A percentile compares a stretch with the other conserved stretches of the same genome.
Evolutionary conservation across 1,284 basidiomycete genomes (phyloP).

Genomic region (Cystobasidiaceae sp.): DNA sequence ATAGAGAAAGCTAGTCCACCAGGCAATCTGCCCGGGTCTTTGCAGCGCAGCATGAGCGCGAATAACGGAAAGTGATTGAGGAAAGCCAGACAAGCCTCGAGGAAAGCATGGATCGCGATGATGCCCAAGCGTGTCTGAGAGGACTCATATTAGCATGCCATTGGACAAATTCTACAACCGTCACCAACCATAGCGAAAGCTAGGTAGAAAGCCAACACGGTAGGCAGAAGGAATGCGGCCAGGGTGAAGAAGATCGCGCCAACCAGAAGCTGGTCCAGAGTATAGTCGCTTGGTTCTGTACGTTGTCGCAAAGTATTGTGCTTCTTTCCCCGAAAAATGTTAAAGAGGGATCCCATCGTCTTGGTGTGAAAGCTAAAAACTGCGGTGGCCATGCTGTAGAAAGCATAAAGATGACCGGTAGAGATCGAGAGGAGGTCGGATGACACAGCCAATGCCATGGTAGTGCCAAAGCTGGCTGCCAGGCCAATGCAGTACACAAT

Average conservation of each 20-base stretch:
- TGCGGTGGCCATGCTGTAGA: constrained; percentile 61
- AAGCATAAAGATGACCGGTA: constrained; percentile 68
- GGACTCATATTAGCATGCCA: too few relatives aligned
- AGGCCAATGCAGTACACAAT: constrained; percentile 56
- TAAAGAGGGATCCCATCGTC: constrained; percentile 70
- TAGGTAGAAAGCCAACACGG: constrained; percentile 76
- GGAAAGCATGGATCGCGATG: constrained; percentile 57
- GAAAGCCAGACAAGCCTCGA: constrained; percentile 64
- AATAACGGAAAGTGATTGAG: constrained; percentile 91
- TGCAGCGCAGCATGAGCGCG: constrained; percentile 73
- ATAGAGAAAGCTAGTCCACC: constrained; percentile 50
- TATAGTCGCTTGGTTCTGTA: constrained; percentile 82
- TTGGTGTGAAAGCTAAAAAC: constrained; percentile 63
- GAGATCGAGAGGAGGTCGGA: constrained; percentile 63
- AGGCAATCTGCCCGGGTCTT: constrained; percentile 77
- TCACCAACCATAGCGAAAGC: constrained; percentile 68
- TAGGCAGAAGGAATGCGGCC: constrained; percentile 86
- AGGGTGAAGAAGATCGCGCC: constrained; percentile 93
- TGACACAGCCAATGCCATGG: constrained; percentile 61
- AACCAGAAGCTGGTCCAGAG: constrained; percentile 86
- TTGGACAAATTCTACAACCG: too few relatives aligned
- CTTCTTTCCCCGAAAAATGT: constrained; percentile 88
- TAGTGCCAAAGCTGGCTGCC: constrained; percentile 61
- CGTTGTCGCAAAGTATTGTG: constrained; percentile 76
- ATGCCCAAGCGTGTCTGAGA: constrained; percentile 59